Base-by-base conservation (phyloP, 169 alveolate species). In the Plasmodium cynomolgi region DNA sequence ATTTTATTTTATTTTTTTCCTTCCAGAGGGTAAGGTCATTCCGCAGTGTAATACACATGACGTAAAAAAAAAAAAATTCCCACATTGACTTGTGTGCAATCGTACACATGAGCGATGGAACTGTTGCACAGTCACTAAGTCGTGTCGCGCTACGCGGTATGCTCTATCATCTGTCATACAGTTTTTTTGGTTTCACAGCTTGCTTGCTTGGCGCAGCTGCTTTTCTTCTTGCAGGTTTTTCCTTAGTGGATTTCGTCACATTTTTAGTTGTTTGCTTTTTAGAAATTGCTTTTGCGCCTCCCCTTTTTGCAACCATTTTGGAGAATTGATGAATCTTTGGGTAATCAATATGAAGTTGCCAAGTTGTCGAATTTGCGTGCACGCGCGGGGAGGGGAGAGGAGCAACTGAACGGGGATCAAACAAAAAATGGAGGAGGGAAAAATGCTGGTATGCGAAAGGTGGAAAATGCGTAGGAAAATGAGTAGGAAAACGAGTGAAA, bases 221-320 rank as follows among this genome's bases (percentile, higher is more conserved):
- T 29, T 84, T 84, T 33, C 39, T 26, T 73, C 54, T 72, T 34
- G 84, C 62, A 15, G 50, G 34, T 31, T 73, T 84, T 11, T 29
- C 37, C 77, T 84, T 84, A 11, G 84, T 47, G 73, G 79, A 50
- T 84, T 84, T 84, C 77, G 84, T 82, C 34, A 83, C 62, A 47
- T 20, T 37, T 50, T 84, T 84, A 26, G n/a, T 74, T 7, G 44
- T n/a, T 13, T 44, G 31, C 62, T 84, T 84, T 84, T 50, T 84
- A 73, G 79, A 41, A 73, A 82, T 5, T 39, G 77, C 29, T 44
- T 84, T 84, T 23, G 68, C 84, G 34, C 50, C 84, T 84, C 50
- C 56, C 37, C 15, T 73, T 84, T 73, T 84, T 34, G 93, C 93
- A 84, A 84, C 93, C 93, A 84, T 84, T 84, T 84, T 84, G 41